These are phyloP conservation scores for Neonectria faginata DNA, from an alignment of 2,329 filamentous ascomycete genomes.

Conservation along the genomic window DNA sequence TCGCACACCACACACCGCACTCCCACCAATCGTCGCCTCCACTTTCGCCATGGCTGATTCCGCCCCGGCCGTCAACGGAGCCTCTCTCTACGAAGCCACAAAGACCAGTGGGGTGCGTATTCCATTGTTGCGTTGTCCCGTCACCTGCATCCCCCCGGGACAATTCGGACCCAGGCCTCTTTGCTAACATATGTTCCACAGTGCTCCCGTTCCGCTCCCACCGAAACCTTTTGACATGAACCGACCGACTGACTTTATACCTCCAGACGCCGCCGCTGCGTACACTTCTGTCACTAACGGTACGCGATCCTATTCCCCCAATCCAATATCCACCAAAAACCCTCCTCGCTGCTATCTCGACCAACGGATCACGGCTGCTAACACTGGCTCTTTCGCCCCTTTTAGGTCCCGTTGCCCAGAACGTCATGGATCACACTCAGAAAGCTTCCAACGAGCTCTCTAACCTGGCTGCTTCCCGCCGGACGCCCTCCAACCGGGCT, in stretches of 20 bases:
- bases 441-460: slow-evolving; percentile 68
- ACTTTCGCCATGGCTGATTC: slow-evolving; percentile 41
- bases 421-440: slow-evolving; percentile 66
- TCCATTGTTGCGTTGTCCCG: slow-evolving; percentile 23
- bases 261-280: slow-evolving; percentile 61
- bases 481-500: slow-evolving; percentile 64
- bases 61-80: slow-evolving; percentile 59
- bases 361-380: slow-evolving; percentile 25
- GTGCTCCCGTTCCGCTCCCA: slow-evolving; percentile 22
- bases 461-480: slow-evolving; percentile 68
- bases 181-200: slow-evolving; percentile 39
- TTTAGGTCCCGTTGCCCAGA: slow-evolving; percentile 69
- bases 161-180: slow-evolving; percentile 29
- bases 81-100: slow-evolving; percentile 58
- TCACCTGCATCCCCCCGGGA: slow-evolving; percentile 17
- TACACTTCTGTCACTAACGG: slow-evolving; percentile 62
- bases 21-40: neutral
- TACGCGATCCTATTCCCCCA: slow-evolving; percentile 44
- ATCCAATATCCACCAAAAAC: neutral
- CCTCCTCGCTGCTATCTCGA: neutral
- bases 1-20: neutral
- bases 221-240: slow-evolving; percentile 17
- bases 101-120: slow-evolving; percentile 66
- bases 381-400: slow-evolving; percentile 16
- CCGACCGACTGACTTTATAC: slow-evolving; percentile 46